phyloP scores from a whole-genome alignment of 2,329 filamentous ascomycete species.

The Cercospora sesami region DNA sequence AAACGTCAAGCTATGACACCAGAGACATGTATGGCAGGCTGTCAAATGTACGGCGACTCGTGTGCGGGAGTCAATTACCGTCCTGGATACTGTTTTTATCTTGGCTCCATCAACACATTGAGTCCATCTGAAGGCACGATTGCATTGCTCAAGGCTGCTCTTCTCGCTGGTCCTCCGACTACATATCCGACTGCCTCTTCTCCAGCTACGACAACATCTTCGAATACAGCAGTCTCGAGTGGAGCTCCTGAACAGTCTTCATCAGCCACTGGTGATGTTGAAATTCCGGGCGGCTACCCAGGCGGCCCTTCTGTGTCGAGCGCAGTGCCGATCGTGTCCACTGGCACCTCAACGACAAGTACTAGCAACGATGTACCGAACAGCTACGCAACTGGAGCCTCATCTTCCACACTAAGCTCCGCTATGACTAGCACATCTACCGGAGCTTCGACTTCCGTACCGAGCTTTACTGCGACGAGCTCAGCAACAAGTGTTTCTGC shows the following conservation, averaged over 20 bases:
- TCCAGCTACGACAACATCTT: background rate
- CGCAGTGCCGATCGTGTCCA: background rate
- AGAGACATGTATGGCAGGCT: conserved; percentile 3
- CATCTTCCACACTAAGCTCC: background rate
- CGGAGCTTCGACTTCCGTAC: background rate
- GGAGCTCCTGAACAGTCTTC: background rate
- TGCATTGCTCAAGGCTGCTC: background rate
- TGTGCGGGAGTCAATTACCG: conserved; percentile 5
- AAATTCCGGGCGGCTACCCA: background rate
- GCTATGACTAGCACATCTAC: background rate
- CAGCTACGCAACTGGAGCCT: background rate
- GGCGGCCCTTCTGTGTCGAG: background rate
- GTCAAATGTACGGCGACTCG: conserved; percentile 1
- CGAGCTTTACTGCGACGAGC: background rate
- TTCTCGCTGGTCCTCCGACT: background rate
- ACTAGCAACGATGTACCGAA: background rate
- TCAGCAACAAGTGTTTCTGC: background rate
- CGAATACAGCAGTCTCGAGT: background rate
- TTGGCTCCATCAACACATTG: background rate
- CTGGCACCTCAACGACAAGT: background rate
- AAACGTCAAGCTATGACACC: conserved; percentile 6
- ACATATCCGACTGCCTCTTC: background rate
- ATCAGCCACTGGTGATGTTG: background rate
- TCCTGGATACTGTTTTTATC: background rate
- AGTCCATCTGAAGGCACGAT: background rate